Base-by-base conservation (phyloP, 495 filamentous ascomycete genomes). In the Aspergillus cristatus region DNA sequence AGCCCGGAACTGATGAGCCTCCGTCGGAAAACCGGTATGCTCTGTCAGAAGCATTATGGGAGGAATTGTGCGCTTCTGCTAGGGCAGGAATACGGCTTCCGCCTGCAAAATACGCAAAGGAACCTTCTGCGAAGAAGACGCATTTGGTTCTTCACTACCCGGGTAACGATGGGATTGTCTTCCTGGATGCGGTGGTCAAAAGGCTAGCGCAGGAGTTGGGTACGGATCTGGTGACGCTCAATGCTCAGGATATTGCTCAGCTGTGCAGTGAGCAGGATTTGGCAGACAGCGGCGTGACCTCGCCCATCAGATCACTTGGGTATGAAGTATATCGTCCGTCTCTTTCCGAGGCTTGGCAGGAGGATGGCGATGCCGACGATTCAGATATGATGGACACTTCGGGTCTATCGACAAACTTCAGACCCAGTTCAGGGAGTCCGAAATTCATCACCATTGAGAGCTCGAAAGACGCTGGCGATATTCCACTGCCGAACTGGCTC, bases 171-270 rank as follows among this genome's bases (percentile, higher is more conserved):
- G 71, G 71, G 0, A 68, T 70, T 16, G 49, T 59, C 20, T 74
- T 76, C 38, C 57, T 89, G 26, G 69, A 82, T 38, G 54, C 58
- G 1, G 53, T 84, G 18, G 71, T 84, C 6, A 63, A 72, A 31
- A 62, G 57, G 18, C 57, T 84, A 20, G 82, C 86, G 1, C 51
- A 60, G 8, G 66, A 74, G 13, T 41, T 82, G 10, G 60, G 65
- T 22, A 79, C 88, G n/a, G 84, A 97, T 55, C 52, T 96, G 4
- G 63, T 98, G 24, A 72, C 75, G 15, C 58, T 98, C 11, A 78
- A 82, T 56, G 79, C 87, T 11, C 78, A 83, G 43, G 84, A 87
- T 54, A 70, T 98, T 44, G 83, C 86, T 11, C 70, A 87, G 38
- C 65, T 97, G 28, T 73, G 82, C 28, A 83, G 78, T 18, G 72